These are phyloP conservation scores for Excoecaria cochinchinensis DNA, from an alignment of 345 rosid species.

Conservation along the genomic window DNA sequence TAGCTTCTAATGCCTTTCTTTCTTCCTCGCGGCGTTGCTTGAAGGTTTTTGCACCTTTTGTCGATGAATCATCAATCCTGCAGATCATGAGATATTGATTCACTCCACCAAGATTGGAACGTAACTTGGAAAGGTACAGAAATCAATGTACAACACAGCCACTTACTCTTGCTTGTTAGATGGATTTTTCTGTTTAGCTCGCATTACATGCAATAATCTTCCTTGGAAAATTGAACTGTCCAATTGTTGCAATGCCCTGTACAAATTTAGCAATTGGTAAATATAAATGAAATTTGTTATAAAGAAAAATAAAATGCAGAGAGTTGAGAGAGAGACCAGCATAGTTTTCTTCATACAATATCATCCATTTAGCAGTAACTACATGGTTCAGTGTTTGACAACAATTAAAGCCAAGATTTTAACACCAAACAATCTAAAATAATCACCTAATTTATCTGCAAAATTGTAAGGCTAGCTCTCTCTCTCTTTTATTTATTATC, in stretches of 20 bases:
- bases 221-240: conserved; percentile 90
- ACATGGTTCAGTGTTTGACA: background rate
- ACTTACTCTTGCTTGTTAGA: conserved; percentile 61
- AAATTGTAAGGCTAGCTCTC: background rate
- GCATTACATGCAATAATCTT: conserved; percentile 83
- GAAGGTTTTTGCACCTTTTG: conserved; percentile 55
- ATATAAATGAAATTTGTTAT: background rate
- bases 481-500: background rate
- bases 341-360: background rate
- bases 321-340: background rate
- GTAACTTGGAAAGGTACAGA: conserved; percentile 10
- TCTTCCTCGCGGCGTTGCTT: conserved; percentile 78
- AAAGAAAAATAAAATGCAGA: background rate
- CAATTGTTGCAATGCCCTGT: conserved; percentile 73
- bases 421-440: background rate
- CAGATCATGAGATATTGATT: background rate
- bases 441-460: background rate
- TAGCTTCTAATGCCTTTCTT: conserved; percentile 81
- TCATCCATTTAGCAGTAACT: background rate
- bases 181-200: conserved; percentile 51
- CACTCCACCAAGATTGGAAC: background rate
- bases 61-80: conserved; percentile 35
- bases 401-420: background rate
- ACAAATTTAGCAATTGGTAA: conserved; percentile 12
- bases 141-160: background rate